Percentiles rank a stretch among this genome's conserved stretches.
These are phyloP conservation scores for Vicia villosa DNA, from an alignment of 306 rosid species.

Conservation along the genomic window DNA sequence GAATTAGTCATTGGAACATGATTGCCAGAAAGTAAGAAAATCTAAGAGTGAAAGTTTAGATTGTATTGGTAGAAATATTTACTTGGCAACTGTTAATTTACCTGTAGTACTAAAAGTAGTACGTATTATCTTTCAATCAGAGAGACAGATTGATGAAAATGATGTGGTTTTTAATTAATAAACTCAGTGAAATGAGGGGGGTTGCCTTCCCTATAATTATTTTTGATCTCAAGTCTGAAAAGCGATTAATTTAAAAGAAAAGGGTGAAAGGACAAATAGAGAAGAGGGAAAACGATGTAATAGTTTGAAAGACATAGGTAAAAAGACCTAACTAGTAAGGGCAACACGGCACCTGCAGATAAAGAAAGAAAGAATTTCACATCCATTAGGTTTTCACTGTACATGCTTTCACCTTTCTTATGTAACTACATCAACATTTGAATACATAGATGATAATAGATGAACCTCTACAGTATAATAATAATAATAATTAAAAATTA, in stretches of 20 bases:
- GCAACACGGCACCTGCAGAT: conserved; percentile 1
- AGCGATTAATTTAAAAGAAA: no score
- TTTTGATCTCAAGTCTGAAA: conserved; percentile 37
- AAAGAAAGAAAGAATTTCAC: conserved; percentile 47
- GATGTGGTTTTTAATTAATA: conserved; percentile 26
- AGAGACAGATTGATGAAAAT: conserved; percentile 39
- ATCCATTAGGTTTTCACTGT: conserved; percentile 49
- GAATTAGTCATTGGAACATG: no score
- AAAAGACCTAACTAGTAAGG: conserved; percentile 14
- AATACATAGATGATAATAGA: background rate
- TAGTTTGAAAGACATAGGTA: conserved; percentile 43
- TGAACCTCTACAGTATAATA: background rate
- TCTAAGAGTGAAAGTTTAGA: background rate
- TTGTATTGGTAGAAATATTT: background rate
- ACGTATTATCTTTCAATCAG: conserved; percentile 8
- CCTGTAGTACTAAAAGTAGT: conserved; percentile 31
- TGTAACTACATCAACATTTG: conserved; percentile 42
- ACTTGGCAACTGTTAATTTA: conserved; percentile 36
- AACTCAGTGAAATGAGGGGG: conserved; percentile 32
- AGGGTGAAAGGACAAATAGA: no score
- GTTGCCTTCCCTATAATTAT: conserved; percentile 33
- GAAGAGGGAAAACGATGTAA: no score
- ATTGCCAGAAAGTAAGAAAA: no score
- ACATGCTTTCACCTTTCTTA: conserved; percentile 50
- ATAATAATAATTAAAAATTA: no score